These are phyloP conservation scores for Colletotrichum tabaci DNA, from an alignment of 2,329 filamentous ascomycete species.

Conservation along the genomic window DNA sequence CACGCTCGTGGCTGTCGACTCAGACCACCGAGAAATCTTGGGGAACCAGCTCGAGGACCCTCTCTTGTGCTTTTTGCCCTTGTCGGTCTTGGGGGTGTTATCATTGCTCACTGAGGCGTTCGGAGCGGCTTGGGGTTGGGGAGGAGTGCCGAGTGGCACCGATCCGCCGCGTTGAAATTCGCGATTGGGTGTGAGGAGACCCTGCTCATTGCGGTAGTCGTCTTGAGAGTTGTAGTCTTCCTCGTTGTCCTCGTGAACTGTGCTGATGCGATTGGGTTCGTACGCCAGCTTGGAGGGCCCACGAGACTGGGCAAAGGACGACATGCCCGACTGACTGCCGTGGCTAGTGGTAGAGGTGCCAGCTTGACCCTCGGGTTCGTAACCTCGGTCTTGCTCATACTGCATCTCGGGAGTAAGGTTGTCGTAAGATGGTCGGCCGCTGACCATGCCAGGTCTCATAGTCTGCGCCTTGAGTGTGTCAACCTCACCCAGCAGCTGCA, in stretches of 20 bases:
- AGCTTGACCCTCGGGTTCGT: constrained; percentile 86
- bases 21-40: constrained; percentile 97
- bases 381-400: constrained; percentile 80
- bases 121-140: constrained; percentile 61
- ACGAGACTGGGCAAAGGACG: constrained; percentile 72
- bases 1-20: constrained; percentile 92
- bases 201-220: constrained; percentile 52
- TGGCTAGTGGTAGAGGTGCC: constrained; percentile 79
- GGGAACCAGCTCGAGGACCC: constrained; percentile 85
- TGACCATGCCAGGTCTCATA: constrained; percentile 55
- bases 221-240: constrained; percentile 75
- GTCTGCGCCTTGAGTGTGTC: constrained; percentile 82
- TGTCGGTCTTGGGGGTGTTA: constrained; percentile 83
- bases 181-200: constrained; percentile 72
- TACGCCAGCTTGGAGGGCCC: constrained; percentile 61
- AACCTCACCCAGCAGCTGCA: constrained; percentile 92
- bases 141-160: constrained; percentile 71
- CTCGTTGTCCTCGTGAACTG: constrained; percentile 87
- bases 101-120: constrained; percentile 77
- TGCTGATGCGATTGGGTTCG: constrained; percentile 83
- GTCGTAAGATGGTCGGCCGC: constrained; percentile 77
- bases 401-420: constrained; percentile 74
- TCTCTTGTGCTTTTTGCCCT: constrained; percentile 89
- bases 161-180: constrained; percentile 64
- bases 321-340: constrained; percentile 82